Conservation (phyloP, 805 yeast species). For the Wickerhamiella sergipiensis region DNA sequence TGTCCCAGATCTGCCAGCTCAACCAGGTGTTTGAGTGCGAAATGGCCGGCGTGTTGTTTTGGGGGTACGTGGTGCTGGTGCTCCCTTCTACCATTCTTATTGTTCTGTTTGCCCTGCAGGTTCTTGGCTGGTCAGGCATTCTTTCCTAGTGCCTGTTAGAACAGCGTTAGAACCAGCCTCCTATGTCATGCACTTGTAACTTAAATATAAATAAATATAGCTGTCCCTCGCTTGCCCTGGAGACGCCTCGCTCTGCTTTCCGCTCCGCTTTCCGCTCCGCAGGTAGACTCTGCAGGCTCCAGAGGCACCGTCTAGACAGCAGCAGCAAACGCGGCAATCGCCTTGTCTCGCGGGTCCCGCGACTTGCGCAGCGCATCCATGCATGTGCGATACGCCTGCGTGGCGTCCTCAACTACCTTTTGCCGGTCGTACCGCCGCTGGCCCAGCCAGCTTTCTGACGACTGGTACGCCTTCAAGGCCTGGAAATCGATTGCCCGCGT, state of each 20-base stretch:
- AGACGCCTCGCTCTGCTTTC: too few species aligned
- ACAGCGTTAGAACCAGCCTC: too few species aligned
- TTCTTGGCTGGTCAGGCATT: conserved; percentile 37
- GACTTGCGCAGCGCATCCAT: background rate
- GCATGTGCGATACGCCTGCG: background rate
- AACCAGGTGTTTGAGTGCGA: conserved; percentile 48
- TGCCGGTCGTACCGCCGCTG: background rate
- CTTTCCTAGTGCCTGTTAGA: background rate
- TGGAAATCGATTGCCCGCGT: background rate
- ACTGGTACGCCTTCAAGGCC: background rate
- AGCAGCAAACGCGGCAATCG: too few species aligned
- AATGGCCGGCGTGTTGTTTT: conserved; percentile 51
- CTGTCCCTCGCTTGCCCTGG: too few species aligned
- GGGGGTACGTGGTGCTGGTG: conserved; percentile 52
- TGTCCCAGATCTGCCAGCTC: conserved; percentile 49
- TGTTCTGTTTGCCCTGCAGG: conserved; percentile 41
- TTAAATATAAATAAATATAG: background rate
- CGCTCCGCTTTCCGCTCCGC: too few species aligned
- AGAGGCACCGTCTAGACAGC: too few species aligned
- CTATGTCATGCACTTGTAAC: too few species aligned
- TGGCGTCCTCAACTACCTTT: background rate
- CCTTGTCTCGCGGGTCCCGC: background rate
- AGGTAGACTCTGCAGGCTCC: too few species aligned
- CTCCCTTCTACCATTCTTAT: conserved; percentile 45
- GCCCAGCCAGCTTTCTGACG: background rate